phyloP scores from a whole-genome alignment of 2,329 filamentous ascomycete species.

The Hypocrella siamensis region DNA sequence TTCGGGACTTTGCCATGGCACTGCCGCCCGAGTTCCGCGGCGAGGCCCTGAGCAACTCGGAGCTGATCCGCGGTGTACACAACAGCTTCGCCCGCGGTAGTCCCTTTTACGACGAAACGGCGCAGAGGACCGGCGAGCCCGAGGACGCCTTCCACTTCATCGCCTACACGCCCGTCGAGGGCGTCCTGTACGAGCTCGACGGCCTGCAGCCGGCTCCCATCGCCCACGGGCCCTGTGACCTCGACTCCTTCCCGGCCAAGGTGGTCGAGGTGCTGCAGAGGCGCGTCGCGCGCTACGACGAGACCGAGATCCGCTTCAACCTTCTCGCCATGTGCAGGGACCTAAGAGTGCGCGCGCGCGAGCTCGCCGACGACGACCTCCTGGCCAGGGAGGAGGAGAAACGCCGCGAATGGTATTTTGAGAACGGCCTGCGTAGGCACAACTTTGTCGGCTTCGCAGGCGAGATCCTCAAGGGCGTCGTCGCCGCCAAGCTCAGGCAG shows the following conservation, averaged over 20 bases:
- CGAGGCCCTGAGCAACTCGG: conserved; percentile 45
- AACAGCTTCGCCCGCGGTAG: conserved; percentile 81
- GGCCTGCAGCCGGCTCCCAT: conserved; percentile 89
- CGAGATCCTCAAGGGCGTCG: conserved; percentile 76
- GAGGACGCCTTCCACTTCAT: conserved; percentile 98
- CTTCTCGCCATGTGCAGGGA: conserved; percentile 85
- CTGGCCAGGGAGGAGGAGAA: conserved; percentile 70
- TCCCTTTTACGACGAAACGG: conserved; percentile 86
- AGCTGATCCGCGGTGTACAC: conserved; percentile 63
- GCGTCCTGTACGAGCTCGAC: conserved; percentile 82
- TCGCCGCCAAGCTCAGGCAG: conserved; percentile 53
- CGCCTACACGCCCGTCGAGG: conserved; percentile 73
- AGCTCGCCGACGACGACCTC: conserved; percentile 69
- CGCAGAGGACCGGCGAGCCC: conserved; percentile 39
- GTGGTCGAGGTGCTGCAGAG: conserved; percentile 78
- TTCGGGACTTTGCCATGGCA: conserved; percentile 76
- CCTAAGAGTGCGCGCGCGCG: conserved; percentile 56
- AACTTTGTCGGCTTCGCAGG: conserved; percentile 96
- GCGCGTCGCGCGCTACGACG: conserved; percentile 71
- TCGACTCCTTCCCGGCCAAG: conserved; percentile 58
- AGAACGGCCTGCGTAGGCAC: conserved; percentile 80
- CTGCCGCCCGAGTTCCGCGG: conserved; percentile 60
- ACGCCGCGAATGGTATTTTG: conserved; percentile 77
- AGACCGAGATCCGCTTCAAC: conserved; percentile 87
- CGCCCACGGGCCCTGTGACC: conserved; percentile 59